Conservation (phyloP, 2,329 filamentous ascomycete genomes). For the Berkeleyomyces rouxiae region DNA sequence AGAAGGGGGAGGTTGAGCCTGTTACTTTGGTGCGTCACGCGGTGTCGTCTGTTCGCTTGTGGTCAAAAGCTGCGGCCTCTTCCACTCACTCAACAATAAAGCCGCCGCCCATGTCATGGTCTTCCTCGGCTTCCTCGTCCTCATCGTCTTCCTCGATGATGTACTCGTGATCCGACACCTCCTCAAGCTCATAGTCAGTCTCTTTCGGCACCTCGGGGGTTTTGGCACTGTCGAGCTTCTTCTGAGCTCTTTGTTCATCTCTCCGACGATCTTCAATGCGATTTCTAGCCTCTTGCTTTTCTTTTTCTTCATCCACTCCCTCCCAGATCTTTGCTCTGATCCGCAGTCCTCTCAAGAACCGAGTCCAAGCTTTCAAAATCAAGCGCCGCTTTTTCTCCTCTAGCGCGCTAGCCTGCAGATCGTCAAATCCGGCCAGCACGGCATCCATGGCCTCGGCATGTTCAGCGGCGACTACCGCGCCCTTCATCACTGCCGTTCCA, state of each 20-base stretch:
- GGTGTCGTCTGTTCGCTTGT: no score
- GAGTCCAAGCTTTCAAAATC: slow-evolving; percentile 48
- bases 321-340: slow-evolving; percentile 50
- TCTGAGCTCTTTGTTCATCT: not conserved
- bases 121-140: slow-evolving; percentile 2
- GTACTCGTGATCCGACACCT: not conserved
- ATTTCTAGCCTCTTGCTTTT: not conserved
- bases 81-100: slow-evolving; percentile 1
- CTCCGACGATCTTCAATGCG: not conserved
- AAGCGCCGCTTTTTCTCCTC: slow-evolving; percentile 56
- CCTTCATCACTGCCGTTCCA: slow-evolving; percentile 68
- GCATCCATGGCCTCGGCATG: slow-evolving; percentile 54
- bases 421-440: slow-evolving; percentile 49
- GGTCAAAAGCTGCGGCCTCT: not conserved
- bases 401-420: slow-evolving; percentile 47
- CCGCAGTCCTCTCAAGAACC: slow-evolving; percentile 60
- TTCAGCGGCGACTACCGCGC: slow-evolving; percentile 59
- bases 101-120: slow-evolving; percentile 3
- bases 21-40: no score
- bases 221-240: not conserved
- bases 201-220: no score
- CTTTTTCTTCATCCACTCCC: slow-evolving; percentile 14
- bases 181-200: not conserved
- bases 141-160: slow-evolving; percentile 6
- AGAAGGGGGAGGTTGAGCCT: no score